Conservation (phyloP, 192 early-diverging fungal species). For the Umbelopsis sp. region DNA sequence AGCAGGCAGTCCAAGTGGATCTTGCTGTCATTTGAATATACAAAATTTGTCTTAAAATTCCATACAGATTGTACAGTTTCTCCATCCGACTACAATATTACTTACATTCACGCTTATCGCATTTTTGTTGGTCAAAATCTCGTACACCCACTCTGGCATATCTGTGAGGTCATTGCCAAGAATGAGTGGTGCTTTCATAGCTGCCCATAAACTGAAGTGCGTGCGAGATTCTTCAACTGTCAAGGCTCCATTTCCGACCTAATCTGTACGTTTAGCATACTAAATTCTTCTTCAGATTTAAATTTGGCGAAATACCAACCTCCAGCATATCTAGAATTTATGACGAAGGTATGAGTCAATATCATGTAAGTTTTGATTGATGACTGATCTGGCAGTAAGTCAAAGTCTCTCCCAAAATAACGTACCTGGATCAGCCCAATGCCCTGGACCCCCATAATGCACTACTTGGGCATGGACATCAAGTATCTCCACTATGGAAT, state of each 20-base stretch:
- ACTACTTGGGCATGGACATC: slow-evolving; percentile 10
- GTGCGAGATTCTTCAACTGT: slow-evolving; percentile 44
- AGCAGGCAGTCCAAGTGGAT: slow-evolving; percentile 7
- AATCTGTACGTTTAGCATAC: background rate
- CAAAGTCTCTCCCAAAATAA: background rate
- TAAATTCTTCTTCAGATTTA: background rate
- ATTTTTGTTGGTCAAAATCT: slow-evolving; percentile 48
- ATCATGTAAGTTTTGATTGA: background rate
- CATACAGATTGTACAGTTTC: too few species aligned
- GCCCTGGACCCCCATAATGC: slow-evolving; percentile 7
- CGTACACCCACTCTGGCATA: slow-evolving; percentile 20
- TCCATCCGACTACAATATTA: background rate
- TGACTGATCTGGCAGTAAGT: background rate
- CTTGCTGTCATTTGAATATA: background rate
- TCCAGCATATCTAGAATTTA: slow-evolving; percentile 13
- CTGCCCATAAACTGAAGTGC: slow-evolving; percentile 60
- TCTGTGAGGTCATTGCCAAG: slow-evolving; percentile 56
- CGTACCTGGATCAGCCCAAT: slow-evolving; percentile 18
- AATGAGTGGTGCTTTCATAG: slow-evolving; percentile 60
- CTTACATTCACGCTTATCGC: slow-evolving; percentile 55
- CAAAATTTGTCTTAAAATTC: background rate
- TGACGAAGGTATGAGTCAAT: background rate
- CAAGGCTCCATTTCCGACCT: slow-evolving; percentile 33
- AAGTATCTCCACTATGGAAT: background rate
- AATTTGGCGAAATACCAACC: background rate